These are phyloP conservation scores for Carex arenaria DNA, from an alignment of 202 grass and related monocot species.

Conservation along the genomic window DNA sequence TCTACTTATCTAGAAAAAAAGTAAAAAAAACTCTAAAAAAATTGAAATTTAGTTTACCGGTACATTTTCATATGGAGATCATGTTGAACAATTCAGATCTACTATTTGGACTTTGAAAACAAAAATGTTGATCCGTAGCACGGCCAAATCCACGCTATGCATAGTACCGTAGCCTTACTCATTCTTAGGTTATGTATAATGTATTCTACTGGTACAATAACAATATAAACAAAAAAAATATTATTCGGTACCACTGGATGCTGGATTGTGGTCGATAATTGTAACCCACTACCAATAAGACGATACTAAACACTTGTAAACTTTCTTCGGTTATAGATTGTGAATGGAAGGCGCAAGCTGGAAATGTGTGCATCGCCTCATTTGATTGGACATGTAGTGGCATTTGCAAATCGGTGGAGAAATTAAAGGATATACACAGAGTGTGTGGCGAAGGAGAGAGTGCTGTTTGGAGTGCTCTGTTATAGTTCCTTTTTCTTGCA, in stretches of 20 bases:
- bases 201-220: neutral
- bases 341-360: constrained; percentile 80
- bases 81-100: too few species aligned
- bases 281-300: neutral
- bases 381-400: constrained; percentile 93
- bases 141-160: too few species aligned
- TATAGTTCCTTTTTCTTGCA: constrained; percentile 27
- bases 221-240: neutral
- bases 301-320: neutral
- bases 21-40: too few species aligned
- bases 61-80: too few species aligned
- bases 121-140: too few species aligned
- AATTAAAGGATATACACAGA: constrained; percentile 65
- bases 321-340: constrained; percentile 44
- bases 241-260: neutral
- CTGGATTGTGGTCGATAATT: neutral
- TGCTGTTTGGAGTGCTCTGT: constrained; percentile 57
- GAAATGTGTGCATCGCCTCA: constrained; percentile 72
- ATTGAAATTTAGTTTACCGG: too few species aligned
- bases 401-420: constrained; percentile 89
- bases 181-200: neutral
- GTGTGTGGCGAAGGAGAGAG: constrained; percentile 66
- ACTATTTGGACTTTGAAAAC: too few species aligned
- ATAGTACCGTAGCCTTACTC: too few species aligned
- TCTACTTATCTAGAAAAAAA: too few species aligned